A percentile compares a stretch with the other conserved stretches of the same genome.
These are phyloP conservation scores for Aspergillus intermedius DNA, from an alignment of 2,329 filamentous ascomycete species.

Conservation along the genomic window DNA sequence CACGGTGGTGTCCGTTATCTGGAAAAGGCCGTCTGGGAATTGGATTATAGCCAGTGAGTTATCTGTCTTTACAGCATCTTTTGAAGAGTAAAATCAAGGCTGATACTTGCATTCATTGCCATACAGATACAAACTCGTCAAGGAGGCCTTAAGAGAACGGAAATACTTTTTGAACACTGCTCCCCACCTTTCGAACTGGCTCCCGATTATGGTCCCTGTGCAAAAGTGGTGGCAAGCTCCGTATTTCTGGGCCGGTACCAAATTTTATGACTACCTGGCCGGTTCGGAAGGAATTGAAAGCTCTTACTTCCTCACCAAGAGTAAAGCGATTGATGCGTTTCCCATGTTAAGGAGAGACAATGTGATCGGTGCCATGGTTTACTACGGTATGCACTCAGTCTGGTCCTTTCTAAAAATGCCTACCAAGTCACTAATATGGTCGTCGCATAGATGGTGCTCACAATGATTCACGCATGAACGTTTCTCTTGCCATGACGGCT, in stretches of 20 bases:
- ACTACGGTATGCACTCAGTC: constrained; percentile 55
- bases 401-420: not conserved
- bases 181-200: constrained; percentile 71
- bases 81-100: not conserved
- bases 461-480: constrained; percentile 90
- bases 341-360: constrained; percentile 79
- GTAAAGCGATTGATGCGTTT: constrained; percentile 78
- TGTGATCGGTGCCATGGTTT: constrained; percentile 74
- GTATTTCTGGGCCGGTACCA: constrained; percentile 64
- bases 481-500: constrained; percentile 79
- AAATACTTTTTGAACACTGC: constrained; percentile 79
- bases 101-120: not conserved
- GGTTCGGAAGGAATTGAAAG: constrained; percentile 82
- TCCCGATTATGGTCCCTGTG: constrained; percentile 77
- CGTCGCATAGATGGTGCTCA: constrained; percentile 64
- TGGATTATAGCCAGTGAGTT: constrained; percentile 70
- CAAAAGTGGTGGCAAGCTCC: constrained; percentile 79
- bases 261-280: constrained; percentile 78
- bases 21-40: constrained; percentile 78
- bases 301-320: constrained; percentile 80
- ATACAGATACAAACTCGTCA: constrained; percentile 59
- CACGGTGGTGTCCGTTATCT: constrained; percentile 79
- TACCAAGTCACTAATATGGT: not conserved
- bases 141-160: constrained; percentile 73
- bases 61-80: not conserved